phyloP scores from a whole-genome alignment of 139 green algal species.

The Limnomonas spitsbergensis region DNA sequence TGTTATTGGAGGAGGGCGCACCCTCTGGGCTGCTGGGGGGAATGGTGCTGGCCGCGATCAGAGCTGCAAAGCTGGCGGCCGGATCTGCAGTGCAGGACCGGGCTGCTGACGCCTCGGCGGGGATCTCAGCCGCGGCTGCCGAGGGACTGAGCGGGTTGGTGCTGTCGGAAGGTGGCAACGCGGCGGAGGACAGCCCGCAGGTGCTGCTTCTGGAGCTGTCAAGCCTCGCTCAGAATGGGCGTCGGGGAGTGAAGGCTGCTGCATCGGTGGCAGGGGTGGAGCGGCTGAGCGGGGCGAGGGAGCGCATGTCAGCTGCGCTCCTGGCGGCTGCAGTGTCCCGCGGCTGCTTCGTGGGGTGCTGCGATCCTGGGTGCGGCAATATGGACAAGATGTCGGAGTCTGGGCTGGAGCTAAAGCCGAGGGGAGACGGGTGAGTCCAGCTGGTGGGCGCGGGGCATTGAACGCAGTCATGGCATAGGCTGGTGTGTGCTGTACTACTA shows the following conservation, averaged over 20 bases:
- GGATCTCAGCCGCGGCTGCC: not conserved
- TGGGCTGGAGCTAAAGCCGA: not conserved
- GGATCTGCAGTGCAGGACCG: too few relatives aligned
- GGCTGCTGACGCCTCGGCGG: too few relatives aligned
- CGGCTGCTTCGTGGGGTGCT: not conserved
- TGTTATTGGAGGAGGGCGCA: not conserved
- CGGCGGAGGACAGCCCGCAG: not conserved
- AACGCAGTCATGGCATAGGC: too few relatives aligned
- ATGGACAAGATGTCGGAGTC: constrained; percentile 16
- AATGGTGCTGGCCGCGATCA: not conserved
- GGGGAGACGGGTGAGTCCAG: not conserved
- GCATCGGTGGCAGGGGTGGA: not conserved
- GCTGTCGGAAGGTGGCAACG: not conserved
- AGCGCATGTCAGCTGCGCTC: too few relatives aligned
- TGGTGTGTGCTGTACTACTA: too few relatives aligned
- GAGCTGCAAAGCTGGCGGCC: not conserved
- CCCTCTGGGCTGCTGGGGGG: not conserved
- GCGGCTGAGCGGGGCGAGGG: not conserved
- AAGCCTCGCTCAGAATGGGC: too few relatives aligned
- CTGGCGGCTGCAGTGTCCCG: not conserved
- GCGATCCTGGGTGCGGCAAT: not conserved
- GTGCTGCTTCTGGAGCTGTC: too few relatives aligned
- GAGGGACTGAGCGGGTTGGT: not conserved
- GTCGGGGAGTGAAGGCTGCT: too few relatives aligned
- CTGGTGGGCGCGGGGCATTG: too few relatives aligned